Base-by-base conservation (phyloP, 805 yeast species). In the Candida berthetii region DNA sequence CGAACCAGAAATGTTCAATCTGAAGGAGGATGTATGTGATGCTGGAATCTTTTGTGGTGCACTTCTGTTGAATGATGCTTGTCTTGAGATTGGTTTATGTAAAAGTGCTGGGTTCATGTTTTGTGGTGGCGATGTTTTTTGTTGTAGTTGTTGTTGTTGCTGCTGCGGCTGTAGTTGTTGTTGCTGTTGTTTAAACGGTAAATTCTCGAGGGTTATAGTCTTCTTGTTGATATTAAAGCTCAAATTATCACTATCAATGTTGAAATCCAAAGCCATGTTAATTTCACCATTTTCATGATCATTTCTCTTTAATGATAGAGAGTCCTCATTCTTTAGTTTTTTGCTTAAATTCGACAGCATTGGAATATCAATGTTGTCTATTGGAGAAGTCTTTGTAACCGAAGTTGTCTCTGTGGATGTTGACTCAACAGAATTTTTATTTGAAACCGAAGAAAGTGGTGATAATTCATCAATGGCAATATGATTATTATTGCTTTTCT, bases 251-350 rank as follows among this genome's bases (percentile, higher is more conserved):
- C 40, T 40, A 40, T 64, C 68, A 7, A 64, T 57, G 40, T 62
- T 62, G 38, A 64, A 61, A 42, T 62, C 62, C 70, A 70, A 66
- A 15, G 61, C 48, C 43, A 61, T 65, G 13, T 65, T 66, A 39
- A 63, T 62, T 42, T 65, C 70, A 51, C 68, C 67, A 42, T 60
- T 61, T 27, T 58, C 62, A 32, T 51, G 53, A 43, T 62, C 54
- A 1, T 37, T 33, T 31, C 28, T 36, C 33, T 7, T 36, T 37
- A 25, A 36, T 33, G 14, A 22, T 14, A 28, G 44, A 19, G 24
- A 19, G 14, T n/a, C 25, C 13, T 34, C 36, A 20, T 34, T 34
- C 28, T 22, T 34, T 13, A 20, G n/a, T n/a, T 15, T 34, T 14
- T 34, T 34, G 10, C 14, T 20, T 20, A 34, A 20, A 7, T 34